Evolutionary conservation across 352 stramenopile genomes (phyloP), one percentile per base, ranked within the genome.

Genomic region (Phytopythium boreale): DNA sequence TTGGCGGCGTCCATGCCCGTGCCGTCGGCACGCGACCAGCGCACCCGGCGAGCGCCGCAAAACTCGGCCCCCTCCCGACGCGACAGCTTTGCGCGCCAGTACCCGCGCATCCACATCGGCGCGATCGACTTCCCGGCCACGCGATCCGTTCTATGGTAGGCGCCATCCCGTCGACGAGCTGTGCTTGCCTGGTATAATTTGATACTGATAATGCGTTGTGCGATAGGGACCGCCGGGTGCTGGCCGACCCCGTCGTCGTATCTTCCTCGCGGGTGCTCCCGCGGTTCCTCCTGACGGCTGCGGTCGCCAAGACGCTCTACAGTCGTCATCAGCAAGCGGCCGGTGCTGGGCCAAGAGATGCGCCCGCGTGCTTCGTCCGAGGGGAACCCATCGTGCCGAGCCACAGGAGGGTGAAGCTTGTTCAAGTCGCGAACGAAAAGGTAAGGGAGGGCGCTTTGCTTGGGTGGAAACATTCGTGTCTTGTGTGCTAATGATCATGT

Each of bases 71-170:
- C 67, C 62, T 12, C 60, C n/a, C 56, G 52, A 65, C 59, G 20
- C 12, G 11, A 36, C 22, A 27, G 52, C 31, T 14, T 36, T n/a
- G 29, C 47, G 22, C 39, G 31, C 14, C 57, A 56, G 10, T 37
- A 64, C 10, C 63, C 39, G 19, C 78, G 73, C 36, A 57, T 88
- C n/a, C 70, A 81, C 67, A 74, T 91, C 36, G 77, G 77, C 27
- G 63, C 81, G 34, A 76, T 93, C 39, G 72, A 90, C 62, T 93
- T 93, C 60, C 84, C 84, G 37, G 61, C 64, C 5, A 93, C 84
- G 1, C 76, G 82, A 5, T 80, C 74, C 2, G 81, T 93, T 31
- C 63, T 93, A 4, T 93, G 84, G 82, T 89, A 62, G 76, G 61
- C 11, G 1, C 11, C 2, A 9, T 59, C 47, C 15, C 15, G 14